Base-by-base conservation (phyloP, 2,329 filamentous ascomycete genomes). In the Diplodia mutila region DNA sequence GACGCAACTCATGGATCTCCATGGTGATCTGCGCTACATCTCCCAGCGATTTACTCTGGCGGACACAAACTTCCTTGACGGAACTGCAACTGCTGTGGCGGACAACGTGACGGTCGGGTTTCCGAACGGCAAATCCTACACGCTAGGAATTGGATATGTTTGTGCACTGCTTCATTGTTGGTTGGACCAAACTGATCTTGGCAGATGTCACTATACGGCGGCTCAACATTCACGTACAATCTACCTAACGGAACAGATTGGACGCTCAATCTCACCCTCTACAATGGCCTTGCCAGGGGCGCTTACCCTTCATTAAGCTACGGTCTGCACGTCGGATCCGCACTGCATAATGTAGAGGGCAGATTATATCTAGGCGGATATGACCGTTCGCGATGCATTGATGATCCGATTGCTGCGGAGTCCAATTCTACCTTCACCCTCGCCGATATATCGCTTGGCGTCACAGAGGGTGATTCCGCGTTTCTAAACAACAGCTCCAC, bases 371-470 rank as follows among this genome's bases (percentile, higher is more conserved):
- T 77, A n/a, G 78, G 78, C 4, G 78, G 77, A 3, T 80, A 79
- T 68, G 77, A 80, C 63, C 71, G 73, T 61, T 73, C 70, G 34
- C 70, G 78, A 1, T 71, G 74, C 0, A 67, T 79, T 18, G 78
- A 72, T 27, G 29, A 23, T 0, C 69, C 73, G 0, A 70, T 74
- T 2, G 75, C 70, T 5, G 67, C 70, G 1, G 74, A n/a, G 11
- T 11, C 74, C 49, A 61, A 54, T 49, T 16, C 61, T 1, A 53
- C 52, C 1, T 66, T 76, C 21, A 67, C 70, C 7, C 69, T 85
- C 12, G 71, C 74, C 11, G 81, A 77, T 1, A 80, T 83, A 23
- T 71, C 78, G 3, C 71, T 73, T n/a, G 82, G 82, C 2, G 74
- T 69, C 21, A 81, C 80, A 0, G 80, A 80, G 3, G 61, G 61